phyloP scores from a whole-genome alignment of 495 filamentous ascomycete species.

The Penicillium daleae region DNA sequence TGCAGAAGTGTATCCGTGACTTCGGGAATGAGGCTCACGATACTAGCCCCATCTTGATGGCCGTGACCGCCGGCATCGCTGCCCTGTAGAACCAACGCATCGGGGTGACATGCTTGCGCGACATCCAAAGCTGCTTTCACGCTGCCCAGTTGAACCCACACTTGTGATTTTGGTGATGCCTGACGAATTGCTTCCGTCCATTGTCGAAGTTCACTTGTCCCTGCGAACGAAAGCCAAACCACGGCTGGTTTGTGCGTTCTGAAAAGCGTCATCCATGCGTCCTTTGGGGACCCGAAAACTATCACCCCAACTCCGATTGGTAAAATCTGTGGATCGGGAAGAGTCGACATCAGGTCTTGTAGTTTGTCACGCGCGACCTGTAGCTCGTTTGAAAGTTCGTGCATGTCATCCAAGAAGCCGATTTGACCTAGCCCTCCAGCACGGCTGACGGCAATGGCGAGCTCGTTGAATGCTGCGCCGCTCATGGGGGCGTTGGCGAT shows the following conservation, averaged over 20 bases:
- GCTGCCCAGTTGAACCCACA: conserved; percentile 75
- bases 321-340: conserved; percentile 3
- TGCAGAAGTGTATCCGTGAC: conserved; percentile 53
- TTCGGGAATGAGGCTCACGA: conserved; percentile 61
- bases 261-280: conserved; percentile 18
- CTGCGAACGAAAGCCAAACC: conserved; percentile 19
- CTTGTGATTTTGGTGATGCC: conserved; percentile 41
- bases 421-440: conserved; percentile 19
- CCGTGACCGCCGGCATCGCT: conserved; percentile 77
- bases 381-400: conserved; percentile 11
- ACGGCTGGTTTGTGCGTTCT: conserved; percentile 14
- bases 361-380: conserved; percentile 1
- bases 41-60: conserved; percentile 55
- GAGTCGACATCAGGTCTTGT: not conserved
- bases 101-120: conserved; percentile 45
- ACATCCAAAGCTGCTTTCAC: conserved; percentile 58
- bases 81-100: conserved; percentile 73
- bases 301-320: conserved; percentile 19
- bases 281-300: conserved; percentile 17
- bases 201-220: conserved; percentile 2
- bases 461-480: conserved; percentile 12
- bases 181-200: conserved; percentile 15
- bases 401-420: conserved; percentile 17
- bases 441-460: conserved; percentile 14
- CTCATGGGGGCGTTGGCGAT: conserved; percentile 22